These are phyloP conservation scores for Suillus weaverae DNA, from an alignment of 768 basidiomycete genomes.

Conservation along the genomic window DNA sequence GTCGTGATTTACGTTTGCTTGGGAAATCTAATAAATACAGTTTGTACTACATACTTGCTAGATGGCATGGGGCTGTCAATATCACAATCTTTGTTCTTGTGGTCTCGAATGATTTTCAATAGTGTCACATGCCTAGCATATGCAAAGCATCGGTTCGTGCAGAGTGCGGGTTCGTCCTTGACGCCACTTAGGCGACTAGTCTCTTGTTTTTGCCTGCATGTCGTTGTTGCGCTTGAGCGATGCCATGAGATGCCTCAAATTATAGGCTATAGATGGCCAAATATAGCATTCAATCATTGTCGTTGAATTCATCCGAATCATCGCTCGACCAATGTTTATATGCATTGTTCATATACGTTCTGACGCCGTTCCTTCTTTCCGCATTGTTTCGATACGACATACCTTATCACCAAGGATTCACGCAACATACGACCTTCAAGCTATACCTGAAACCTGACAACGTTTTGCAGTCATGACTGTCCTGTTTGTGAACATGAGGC, in stretches of 20 bases:
- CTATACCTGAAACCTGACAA: neutral
- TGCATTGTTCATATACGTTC: neutral
- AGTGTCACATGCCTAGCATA: no score
- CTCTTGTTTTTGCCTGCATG: neutral
- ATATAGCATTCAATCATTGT: constrained; percentile 3
- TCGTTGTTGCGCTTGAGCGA: neutral
- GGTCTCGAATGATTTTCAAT: neutral
- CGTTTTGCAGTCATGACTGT: constrained; percentile 50
- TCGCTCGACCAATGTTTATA: neutral
- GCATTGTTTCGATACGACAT: neutral
- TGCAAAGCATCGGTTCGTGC: neutral
- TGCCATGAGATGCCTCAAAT: neutral
- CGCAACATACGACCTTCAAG: neutral
- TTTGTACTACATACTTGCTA: constrained; percentile 18
- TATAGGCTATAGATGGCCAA: neutral
- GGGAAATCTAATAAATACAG: constrained; percentile 9
- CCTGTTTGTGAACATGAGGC: constrained; percentile 56
- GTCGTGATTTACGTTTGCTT: constrained; percentile 3
- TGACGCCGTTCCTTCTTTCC: neutral
- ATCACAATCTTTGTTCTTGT: neutral
- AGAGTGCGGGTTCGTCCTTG: neutral
- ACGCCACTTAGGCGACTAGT: neutral
- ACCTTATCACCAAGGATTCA: neutral
- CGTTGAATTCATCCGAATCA: neutral
- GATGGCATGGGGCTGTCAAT: constrained; percentile 9